phyloP scores from a whole-genome alignment of 2,329 filamentous ascomycete species.

The Xylaria sp. region DNA sequence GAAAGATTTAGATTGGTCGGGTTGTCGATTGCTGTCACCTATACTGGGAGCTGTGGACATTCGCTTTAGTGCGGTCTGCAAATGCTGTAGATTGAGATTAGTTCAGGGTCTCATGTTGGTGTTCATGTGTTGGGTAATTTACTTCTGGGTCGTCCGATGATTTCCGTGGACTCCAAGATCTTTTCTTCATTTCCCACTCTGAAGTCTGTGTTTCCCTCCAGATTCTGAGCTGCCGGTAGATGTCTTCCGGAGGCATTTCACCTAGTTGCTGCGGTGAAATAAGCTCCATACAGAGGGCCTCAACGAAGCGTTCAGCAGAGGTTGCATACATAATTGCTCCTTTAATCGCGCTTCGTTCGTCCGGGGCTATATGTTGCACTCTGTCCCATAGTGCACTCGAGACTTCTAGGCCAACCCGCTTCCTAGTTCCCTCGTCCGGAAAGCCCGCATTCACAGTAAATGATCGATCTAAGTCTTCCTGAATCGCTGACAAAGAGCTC shows the following conservation, averaged over 20 bases:
- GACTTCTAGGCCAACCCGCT: constrained; percentile 29
- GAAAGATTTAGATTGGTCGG: constrained; percentile 40
- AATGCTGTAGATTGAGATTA: constrained; percentile 41
- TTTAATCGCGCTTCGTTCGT: constrained; percentile 27
- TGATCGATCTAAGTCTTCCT: constrained; percentile 37
- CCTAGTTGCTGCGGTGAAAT: constrained; percentile 37
- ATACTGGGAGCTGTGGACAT: constrained; percentile 31
- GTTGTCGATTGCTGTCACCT: constrained; percentile 7
- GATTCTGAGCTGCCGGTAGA: constrained; percentile 16
- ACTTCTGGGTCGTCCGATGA: constrained; percentile 40
- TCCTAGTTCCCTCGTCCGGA: constrained; percentile 23
- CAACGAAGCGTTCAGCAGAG: constrained; percentile 39
- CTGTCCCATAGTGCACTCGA: constrained; percentile 34
- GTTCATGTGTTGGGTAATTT: constrained; percentile 30
- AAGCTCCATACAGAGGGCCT: constrained; percentile 38
- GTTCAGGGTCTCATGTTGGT: constrained; percentile 27
- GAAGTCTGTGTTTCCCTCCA: constrained; percentile 30
- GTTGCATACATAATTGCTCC: constrained; percentile 41
- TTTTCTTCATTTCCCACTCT: constrained; percentile 38
- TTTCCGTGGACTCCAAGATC: constrained; percentile 13
- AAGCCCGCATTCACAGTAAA: constrained; percentile 29
- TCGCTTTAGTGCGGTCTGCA: constrained; percentile 37
- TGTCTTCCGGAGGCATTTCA: constrained; percentile 31
- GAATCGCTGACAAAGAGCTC: constrained; percentile 36
- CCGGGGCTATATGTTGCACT: constrained; percentile 7